Conservation (phyloP, 495 filamentous ascomycete genomes). For the Neurospora sp. region DNA sequence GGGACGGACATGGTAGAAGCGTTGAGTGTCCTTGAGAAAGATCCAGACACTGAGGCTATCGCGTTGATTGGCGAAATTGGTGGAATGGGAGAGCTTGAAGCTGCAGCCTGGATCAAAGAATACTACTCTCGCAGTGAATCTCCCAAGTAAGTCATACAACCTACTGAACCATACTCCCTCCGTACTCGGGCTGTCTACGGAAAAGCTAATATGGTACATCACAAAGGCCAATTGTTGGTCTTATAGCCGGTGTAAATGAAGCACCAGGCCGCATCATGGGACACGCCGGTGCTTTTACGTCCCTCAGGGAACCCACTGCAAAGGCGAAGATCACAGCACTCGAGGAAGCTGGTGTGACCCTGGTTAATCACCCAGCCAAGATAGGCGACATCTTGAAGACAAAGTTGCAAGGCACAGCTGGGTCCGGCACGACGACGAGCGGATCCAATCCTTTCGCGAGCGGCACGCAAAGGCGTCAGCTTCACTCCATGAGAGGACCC, state of each 20-base stretch:
- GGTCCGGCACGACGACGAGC: constrained; percentile 33
- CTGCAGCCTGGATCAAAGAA: constrained; percentile 67
- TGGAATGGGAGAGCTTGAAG: constrained; percentile 70
- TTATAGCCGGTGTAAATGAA: constrained; percentile 63
- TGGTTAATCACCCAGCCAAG: constrained; percentile 73
- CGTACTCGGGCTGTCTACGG: too few relatives aligned
- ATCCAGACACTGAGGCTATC: constrained; percentile 71
- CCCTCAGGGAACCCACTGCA: constrained; percentile 56
- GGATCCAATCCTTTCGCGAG: constrained; percentile 9
- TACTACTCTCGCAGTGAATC: constrained; percentile 48
- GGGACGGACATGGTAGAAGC: constrained; percentile 78
- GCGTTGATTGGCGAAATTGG: constrained; percentile 81
- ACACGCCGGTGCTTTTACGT: constrained; percentile 72
- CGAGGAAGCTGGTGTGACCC: constrained; percentile 58
- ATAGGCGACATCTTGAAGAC: constrained; percentile 65
- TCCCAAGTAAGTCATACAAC: constrained; percentile 51
- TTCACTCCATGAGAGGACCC: constrained; percentile 11
- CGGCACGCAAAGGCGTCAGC: constrained; percentile 5
- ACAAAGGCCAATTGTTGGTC: constrained; percentile 64
- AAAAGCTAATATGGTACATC: not conserved
- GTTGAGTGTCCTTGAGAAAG: constrained; percentile 60
- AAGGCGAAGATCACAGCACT: constrained; percentile 57
- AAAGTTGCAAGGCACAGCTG: constrained; percentile 12
- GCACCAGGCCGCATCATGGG: constrained; percentile 70
- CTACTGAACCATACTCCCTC: not conserved